Evolutionary conservation across 2,329 filamentous ascomycete species (phyloP).

Genomic region (Cercospora sesami): DNA sequence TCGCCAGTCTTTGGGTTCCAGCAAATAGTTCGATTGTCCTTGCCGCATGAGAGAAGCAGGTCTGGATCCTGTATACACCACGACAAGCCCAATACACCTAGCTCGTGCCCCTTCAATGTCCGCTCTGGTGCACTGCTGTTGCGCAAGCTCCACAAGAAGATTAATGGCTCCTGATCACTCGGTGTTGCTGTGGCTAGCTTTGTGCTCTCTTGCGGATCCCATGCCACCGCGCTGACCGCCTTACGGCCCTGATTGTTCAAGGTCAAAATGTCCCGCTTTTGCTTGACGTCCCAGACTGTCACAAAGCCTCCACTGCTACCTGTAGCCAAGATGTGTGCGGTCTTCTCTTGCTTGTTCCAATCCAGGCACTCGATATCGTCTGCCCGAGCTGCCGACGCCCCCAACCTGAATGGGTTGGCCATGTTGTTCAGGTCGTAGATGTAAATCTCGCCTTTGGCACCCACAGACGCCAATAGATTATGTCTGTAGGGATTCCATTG

Average conservation of each 20-base stretch:
- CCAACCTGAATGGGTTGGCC: constrained; percentile 81
- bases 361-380: constrained; percentile 96
- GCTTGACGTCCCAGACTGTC: constrained; percentile 97
- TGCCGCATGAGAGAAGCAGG: constrained; percentile 86
- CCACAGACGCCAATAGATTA: constrained; percentile 87
- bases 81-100: constrained; percentile 87
- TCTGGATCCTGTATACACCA: constrained; percentile 93
- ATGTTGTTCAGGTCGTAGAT: constrained; percentile 93
- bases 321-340: constrained; percentile 92
- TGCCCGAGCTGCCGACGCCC: constrained; percentile 80
- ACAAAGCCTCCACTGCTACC: constrained; percentile 92
- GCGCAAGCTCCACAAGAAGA: constrained; percentile 89
- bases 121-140: constrained; percentile 94
- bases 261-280: constrained; percentile 94
- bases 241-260: constrained; percentile 88
- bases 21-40: constrained; percentile 91
- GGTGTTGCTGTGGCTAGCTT: constrained; percentile 91
- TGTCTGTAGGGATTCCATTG: constrained; percentile 95
- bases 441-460: constrained; percentile 92
- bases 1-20: constrained; percentile 96
- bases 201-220: constrained; percentile 92
- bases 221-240: constrained; percentile 90
- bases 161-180: constrained; percentile 82
- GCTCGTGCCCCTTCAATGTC: constrained; percentile 86
- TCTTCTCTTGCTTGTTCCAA: constrained; percentile 85